These are phyloP conservation scores for Macrophomina pseudophaseolina DNA, from an alignment of 2,329 filamentous ascomycete genomes.

Conservation along the genomic window DNA sequence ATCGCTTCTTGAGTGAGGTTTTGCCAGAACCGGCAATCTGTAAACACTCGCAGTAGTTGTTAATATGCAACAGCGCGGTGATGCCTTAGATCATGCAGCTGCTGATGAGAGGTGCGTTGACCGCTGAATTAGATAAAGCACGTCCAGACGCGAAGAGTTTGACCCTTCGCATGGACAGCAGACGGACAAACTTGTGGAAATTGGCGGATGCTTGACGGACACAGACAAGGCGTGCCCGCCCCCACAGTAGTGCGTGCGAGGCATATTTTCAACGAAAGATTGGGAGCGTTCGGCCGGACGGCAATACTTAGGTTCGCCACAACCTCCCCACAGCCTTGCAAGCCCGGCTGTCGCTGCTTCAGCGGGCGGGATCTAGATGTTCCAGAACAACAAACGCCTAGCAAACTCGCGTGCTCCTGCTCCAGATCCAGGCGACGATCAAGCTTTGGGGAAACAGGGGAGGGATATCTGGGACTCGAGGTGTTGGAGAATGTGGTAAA, in stretches of 20 bases:
- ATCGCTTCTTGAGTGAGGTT: neutral
- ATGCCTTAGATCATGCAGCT: conserved; percentile 1
- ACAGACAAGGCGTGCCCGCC: neutral
- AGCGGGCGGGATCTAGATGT: neutral
- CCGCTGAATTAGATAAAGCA: conserved; percentile 6
- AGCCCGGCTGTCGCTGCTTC: conserved; percentile 9
- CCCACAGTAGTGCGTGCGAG: neutral
- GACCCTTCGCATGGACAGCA: neutral
- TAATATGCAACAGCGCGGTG: neutral
- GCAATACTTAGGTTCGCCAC: conserved; percentile 8
- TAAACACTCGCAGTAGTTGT: neutral
- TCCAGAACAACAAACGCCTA: conserved; percentile 4
- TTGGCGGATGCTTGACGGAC: neutral
- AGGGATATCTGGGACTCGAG: conserved; percentile 13
- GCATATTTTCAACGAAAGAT: neutral
- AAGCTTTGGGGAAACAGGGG: conserved; percentile 17
- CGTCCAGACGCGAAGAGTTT: neutral
- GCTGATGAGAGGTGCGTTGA: neutral
- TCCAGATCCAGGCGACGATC: conserved; percentile 5
- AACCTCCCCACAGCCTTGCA: conserved; percentile 5
- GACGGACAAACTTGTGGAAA: neutral
- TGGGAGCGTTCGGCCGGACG: conserved; percentile 1
- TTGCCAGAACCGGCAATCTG: neutral
- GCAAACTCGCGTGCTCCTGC: neutral
- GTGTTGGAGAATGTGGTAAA: conserved; percentile 15